Base-by-base conservation (phyloP, 768 basidiomycete genomes). In the Coprinopsis sp. region DNA sequence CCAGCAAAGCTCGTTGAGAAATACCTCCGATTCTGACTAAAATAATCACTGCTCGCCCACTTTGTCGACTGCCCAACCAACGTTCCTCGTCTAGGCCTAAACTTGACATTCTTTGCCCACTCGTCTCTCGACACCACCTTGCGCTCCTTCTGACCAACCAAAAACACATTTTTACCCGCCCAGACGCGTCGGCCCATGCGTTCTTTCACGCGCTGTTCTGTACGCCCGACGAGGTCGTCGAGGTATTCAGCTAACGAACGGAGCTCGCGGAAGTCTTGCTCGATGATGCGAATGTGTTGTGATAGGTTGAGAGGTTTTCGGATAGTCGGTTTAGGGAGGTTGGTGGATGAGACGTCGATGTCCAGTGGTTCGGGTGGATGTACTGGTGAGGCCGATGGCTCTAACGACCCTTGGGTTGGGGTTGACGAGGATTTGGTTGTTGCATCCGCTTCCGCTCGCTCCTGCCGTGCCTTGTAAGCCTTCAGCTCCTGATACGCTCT, bases 141-240 rank as follows among this genome's bases (percentile, higher is more conserved):
- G 34, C 73, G 54, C 23, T n/a, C 25, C 27, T 54, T 42, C 2
- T 61, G 55, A 6, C 59, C 59, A 7, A 49, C 44, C 12, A 88
- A 44, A 55, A 74, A 90, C 3, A 91, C 53, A 44, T 79, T 65
- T 60, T 77, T 79, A 25, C 61, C 69, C 4, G 52, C 59, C 85
- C 85, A 88, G 1, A 90, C 77, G 10, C 88, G 79, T n/a, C 88
- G 78, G 7, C 85, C 85, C n/a, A 89, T 64, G 24, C 78, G 71
- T 64, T 90, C 86, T 64, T 87, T 87, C n/a, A 79, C 47, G 14
- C 87, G 76, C 51, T 82, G 77, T 2, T 68, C 67, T 14, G 69
- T 77, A 8, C 84, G 77, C 4, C 66, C 73, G 6, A 78, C 51
- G 2, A 74, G 63, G n/a, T 64, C 63, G 11, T 61, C 59, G 11